Evolutionary conservation across 768 basidiomycete genomes (phyloP).

Genomic region (Lentinula edodes): DNA sequence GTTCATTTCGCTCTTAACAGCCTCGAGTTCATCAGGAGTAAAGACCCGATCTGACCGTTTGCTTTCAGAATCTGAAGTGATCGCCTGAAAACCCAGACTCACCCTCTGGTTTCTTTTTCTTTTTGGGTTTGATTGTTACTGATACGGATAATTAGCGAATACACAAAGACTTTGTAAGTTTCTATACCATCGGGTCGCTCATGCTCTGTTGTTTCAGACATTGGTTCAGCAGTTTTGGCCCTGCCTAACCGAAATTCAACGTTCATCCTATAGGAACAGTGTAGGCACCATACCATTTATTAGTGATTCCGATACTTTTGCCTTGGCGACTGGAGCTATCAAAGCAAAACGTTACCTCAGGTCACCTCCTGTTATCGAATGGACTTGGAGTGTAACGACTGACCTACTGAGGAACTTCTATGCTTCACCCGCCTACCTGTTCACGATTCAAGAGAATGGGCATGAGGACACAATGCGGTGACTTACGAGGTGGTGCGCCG

Average conservation of each 20-base stretch:
- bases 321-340: background rate
- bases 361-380: background rate
- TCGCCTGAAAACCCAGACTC: background rate
- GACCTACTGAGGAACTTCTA: background rate
- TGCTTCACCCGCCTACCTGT: background rate
- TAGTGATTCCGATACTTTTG: background rate
- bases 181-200: conserved; percentile 3
- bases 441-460: background rate
- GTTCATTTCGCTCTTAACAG: background rate
- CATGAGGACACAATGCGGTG: background rate
- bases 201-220: background rate
- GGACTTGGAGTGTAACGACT: background rate
- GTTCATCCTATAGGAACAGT: background rate
- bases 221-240: background rate
- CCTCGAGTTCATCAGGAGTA: background rate
- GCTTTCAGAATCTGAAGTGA: background rate
- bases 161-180: background rate
- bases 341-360: background rate
- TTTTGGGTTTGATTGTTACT: conserved; percentile 12
- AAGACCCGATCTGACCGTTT: background rate
- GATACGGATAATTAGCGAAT: background rate
- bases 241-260: background rate
- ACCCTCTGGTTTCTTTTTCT: conserved; percentile 10
- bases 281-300: background rate
- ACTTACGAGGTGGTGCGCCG: background rate